Evolutionary conservation across 139 green algal species (phyloP).

Genomic region (Ettlia oleoabundans): DNA sequence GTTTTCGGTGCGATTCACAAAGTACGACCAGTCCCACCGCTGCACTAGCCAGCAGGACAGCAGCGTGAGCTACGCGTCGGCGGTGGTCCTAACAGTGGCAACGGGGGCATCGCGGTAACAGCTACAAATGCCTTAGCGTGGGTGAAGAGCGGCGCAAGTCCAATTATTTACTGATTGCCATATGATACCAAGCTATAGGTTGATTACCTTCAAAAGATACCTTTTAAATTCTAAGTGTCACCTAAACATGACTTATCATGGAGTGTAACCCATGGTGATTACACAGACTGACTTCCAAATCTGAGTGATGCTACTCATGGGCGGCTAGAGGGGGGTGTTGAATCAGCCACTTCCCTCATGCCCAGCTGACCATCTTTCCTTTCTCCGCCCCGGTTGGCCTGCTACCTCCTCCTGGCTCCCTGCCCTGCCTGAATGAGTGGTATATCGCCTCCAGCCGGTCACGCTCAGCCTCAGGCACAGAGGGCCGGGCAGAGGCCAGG

Average conservation of each 20-base stretch:
- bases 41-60: slow-evolving; percentile 60
- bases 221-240: too few relatives aligned
- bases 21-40: slow-evolving; percentile 82
- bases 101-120: too few relatives aligned
- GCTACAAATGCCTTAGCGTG: too few relatives aligned
- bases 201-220: too few relatives aligned
- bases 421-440: slow-evolving; percentile 53
- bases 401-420: slow-evolving; percentile 40
- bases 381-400: slow-evolving; percentile 40
- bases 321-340: too few relatives aligned
- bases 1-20: slow-evolving; percentile 64
- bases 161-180: too few relatives aligned
- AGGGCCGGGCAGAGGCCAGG: slow-evolving; percentile 59
- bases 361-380: slow-evolving; percentile 52
- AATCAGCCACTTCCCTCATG: slow-evolving; percentile 4
- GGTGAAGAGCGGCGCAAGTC: too few relatives aligned
- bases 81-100: slow-evolving; percentile 48
- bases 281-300: too few relatives aligned
- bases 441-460: slow-evolving; percentile 69
- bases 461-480: slow-evolving; percentile 62
- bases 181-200: too few relatives aligned
- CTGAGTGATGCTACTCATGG: too few relatives aligned
- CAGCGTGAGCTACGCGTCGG: slow-evolving; percentile 86
- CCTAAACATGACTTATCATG: too few relatives aligned
- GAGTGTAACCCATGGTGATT: too few relatives aligned